phyloP scores from a whole-genome alignment of 306 rosid genomes.

The Pachyrhizus erosus region DNA sequence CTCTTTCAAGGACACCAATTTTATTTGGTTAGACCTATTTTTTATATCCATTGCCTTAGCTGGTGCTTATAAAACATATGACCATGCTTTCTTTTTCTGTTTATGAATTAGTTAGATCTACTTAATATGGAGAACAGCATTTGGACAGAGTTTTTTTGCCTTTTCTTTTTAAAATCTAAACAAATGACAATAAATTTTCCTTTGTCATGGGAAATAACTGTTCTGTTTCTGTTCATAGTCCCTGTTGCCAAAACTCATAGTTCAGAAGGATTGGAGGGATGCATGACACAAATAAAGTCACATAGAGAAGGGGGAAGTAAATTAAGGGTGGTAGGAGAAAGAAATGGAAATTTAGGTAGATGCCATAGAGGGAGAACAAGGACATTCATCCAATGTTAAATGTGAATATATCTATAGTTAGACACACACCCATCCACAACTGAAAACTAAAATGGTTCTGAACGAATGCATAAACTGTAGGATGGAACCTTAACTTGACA shows the following conservation, averaged over 20 bases:
- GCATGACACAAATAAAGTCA: not conserved
- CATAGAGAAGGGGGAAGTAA: not conserved
- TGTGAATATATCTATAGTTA: no score
- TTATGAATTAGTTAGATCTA: not conserved
- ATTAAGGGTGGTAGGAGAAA: not conserved
- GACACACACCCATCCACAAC: no score
- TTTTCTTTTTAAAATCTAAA: not conserved
- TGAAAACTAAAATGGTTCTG: not conserved
- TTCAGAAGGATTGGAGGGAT: not conserved
- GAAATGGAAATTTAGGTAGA: not conserved
- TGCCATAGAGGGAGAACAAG: not conserved
- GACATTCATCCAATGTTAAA: not conserved
- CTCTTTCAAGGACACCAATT: slow-evolving; percentile 6
- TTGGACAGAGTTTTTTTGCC: not conserved
- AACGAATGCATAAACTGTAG: not conserved
- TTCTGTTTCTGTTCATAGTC: not conserved
- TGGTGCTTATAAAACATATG: slow-evolving; percentile 24
- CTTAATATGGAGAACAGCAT: not conserved
- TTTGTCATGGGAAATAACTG: not conserved
- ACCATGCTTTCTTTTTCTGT: slow-evolving; percentile 6
- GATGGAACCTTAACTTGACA: not conserved
- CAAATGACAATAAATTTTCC: not conserved
- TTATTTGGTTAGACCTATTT: slow-evolving; percentile 10
- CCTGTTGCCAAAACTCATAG: not conserved
- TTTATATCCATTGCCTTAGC: slow-evolving; percentile 29